Evolutionary conservation across 306 rosid genomes (phyloP).

Genomic region (Prunus mira): DNA sequence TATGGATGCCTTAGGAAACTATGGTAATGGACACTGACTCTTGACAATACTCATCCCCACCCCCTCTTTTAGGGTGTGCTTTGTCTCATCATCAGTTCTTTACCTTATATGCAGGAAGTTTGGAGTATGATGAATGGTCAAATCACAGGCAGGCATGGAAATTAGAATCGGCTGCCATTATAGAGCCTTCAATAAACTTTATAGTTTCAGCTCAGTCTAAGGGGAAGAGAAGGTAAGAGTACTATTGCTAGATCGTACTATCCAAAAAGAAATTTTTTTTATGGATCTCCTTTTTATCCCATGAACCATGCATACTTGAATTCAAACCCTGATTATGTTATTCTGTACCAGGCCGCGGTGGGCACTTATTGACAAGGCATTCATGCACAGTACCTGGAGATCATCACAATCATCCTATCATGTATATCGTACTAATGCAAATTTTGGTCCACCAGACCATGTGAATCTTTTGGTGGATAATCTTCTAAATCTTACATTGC

Average conservation of each 20-base stretch:
- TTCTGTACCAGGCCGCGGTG: conserved; percentile 79
- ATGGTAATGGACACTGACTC: conserved; percentile 50
- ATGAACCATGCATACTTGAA: conserved; percentile 13
- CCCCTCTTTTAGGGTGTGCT: conserved; percentile 6
- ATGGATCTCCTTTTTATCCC: conserved; percentile 15
- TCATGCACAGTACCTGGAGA: conserved; percentile 98
- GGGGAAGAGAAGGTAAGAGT: conserved; percentile 80
- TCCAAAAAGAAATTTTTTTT: not conserved
- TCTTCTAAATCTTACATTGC: conserved; percentile 70
- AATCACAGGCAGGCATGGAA: conserved; percentile 99
- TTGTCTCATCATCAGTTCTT: conserved; percentile 15
- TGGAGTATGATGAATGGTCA: conserved; percentile 96
- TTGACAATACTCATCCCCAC: not conserved
- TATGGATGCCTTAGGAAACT: conserved; percentile 94
- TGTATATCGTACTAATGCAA: conserved; percentile 70
- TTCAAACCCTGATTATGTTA: conserved; percentile 17
- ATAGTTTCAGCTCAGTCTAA: conserved; percentile 74
- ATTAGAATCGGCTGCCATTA: conserved; percentile 91
- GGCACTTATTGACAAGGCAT: conserved; percentile 98
- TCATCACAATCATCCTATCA: conserved; percentile 96
- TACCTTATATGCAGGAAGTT: conserved; percentile 56
- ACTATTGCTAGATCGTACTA: conserved; percentile 7
- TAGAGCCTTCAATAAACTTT: conserved; percentile 89
- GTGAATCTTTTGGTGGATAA: conserved; percentile 79
- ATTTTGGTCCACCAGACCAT: conserved; percentile 69